Base-by-base conservation (phyloP, 2,329 filamentous ascomycete genomes). In the Hansfordia pulvinata region DNA sequence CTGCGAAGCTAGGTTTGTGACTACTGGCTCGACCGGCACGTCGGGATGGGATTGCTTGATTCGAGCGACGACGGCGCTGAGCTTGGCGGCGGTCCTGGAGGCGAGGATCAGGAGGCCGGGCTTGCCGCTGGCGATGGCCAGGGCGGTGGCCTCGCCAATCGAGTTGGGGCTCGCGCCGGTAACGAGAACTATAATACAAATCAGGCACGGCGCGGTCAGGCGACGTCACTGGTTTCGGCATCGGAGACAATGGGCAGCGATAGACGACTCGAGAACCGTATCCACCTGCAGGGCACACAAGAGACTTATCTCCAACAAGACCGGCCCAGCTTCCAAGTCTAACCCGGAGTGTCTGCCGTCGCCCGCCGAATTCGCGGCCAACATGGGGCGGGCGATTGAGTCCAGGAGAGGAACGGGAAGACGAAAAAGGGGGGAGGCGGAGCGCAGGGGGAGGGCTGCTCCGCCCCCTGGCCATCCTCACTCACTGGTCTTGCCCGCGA, bases 101-200 rank as follows among this genome's bases (percentile, higher is more conserved):
- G 52, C 50, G 10, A 60, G 44, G 27, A 60, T 53, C 13, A 60
- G 34, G 10, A 41, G 32, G 5, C 32, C 33, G 1, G 54, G 53
- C 8, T 35, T 31, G 15, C 48, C 41, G 18, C 40, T 31, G 12
- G 55, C 50, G 29, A 59, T 39, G 10, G 43, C 41, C n/a, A 41
- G 34, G 7, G 47, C 47, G 12, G 50, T 52, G 16, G 37, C 35
- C 11, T 42, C 43, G 12, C 54, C 57, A 20, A 61, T 44, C 2
- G 43, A 46, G 17, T 45, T 44, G 7, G 47, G 47, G 11, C 49
- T 52, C 6, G 50, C 47, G 8, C 56, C 54, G 8, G 53, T 58
- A 20, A 58, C 52, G 12, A 62, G 45, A 17, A 63, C 21, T 29
- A 24, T 33, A 16, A 23, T 24, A 17, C 12, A n/a, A 22, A 19